phyloP scores from a whole-genome alignment of 306 rosid genomes.

The Cucumis melo region DNA sequence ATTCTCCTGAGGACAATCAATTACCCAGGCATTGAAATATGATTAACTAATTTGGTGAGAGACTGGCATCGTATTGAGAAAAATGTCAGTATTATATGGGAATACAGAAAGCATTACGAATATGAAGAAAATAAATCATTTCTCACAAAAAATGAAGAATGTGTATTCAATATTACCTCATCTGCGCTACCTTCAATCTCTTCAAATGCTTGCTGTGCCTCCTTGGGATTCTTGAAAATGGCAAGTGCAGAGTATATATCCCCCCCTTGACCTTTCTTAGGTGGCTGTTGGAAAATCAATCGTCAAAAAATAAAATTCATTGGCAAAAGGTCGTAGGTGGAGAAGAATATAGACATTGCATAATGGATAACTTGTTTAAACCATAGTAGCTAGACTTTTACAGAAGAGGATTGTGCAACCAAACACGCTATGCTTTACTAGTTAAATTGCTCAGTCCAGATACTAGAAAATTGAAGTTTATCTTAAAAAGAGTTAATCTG shows the following conservation, averaged over 20 bases:
- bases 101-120: not conserved
- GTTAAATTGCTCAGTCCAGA: not conserved
- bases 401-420: not conserved
- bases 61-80: not conserved
- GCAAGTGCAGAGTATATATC: conserved; percentile 40
- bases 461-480: not conserved
- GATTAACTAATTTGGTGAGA: not conserved
- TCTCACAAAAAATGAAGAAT: not conserved
- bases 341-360: not conserved
- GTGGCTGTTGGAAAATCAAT: conserved; percentile 33
- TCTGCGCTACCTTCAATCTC: conserved; percentile 27
- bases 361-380: not conserved
- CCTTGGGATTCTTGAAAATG: conserved; percentile 37
- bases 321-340: not conserved
- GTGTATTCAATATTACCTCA: conserved; percentile 28
- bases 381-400: too few species aligned
- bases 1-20: not conserved
- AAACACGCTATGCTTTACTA: not conserved
- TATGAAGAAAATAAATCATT: not conserved
- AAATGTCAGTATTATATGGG: not conserved
- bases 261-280: conserved; percentile 30
- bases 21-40: not conserved
- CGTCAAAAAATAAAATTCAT: conserved; percentile 8
- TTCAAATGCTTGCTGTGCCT: conserved; percentile 50
- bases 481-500: not conserved